Evolutionary conservation across 192 early-diverging fungal genomes (phyloP).

Genomic region (Powellomyces hirtus): DNA sequence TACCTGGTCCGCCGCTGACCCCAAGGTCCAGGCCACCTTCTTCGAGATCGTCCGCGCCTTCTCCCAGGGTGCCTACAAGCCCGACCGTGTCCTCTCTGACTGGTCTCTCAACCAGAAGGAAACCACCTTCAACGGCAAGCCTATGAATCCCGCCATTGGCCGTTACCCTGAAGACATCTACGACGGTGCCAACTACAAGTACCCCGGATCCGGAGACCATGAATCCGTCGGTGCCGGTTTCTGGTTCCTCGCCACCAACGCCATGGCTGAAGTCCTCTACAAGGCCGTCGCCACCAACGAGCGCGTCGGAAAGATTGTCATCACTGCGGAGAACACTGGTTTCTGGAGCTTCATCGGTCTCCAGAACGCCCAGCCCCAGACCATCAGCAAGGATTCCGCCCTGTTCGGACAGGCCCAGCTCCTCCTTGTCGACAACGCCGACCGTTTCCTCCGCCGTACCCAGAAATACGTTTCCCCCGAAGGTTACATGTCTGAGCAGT

Average conservation of each 20-base stretch:
- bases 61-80: constrained; percentile 5
- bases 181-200: not conserved
- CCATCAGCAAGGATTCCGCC: not conserved
- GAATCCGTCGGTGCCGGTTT: not conserved
- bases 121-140: not conserved
- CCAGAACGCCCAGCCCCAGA: not conserved
- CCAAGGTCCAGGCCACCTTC: not conserved
- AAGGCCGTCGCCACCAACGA: not conserved
- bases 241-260: constrained; percentile 11
- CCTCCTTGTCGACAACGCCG: not conserved
- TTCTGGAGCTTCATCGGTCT: constrained; percentile 10
- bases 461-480: not conserved
- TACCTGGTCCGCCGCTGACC: not conserved
- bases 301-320: not conserved
- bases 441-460: constrained; percentile 5
- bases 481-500: constrained; percentile 7
- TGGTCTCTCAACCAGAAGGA: constrained; percentile 8
- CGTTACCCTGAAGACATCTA: constrained; percentile 10
- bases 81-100: not conserved
- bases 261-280: constrained; percentile 4
- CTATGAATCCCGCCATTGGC: constrained; percentile 1
- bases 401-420: not conserved
- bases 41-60: constrained; percentile 2
- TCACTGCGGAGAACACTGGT: not conserved
- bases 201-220: not conserved